Percentiles rank a stretch among this genome's conserved stretches.
These are phyloP conservation scores for Nitzschia inconspicua DNA, from an alignment of 108 stramenopile species.

Conservation along the genomic window DNA sequence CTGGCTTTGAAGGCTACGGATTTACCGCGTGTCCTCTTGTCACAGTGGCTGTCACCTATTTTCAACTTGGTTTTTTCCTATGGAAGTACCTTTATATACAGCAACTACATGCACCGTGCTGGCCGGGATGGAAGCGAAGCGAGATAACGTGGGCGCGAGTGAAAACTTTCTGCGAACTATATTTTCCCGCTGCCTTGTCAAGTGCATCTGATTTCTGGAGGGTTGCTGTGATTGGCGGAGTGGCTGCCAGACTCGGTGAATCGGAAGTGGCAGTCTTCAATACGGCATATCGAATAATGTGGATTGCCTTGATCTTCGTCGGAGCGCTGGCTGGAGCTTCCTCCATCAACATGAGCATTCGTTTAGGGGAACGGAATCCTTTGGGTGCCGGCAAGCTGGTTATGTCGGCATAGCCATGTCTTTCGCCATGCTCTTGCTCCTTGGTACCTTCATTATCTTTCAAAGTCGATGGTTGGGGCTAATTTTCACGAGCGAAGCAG, in stretches of 20 bases:
- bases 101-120: slow-evolving; percentile 41
- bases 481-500: slow-evolving; percentile 71
- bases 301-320: slow-evolving; percentile 77
- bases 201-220: slow-evolving; percentile 81
- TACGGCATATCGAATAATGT: slow-evolving; percentile 81
- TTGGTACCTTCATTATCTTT: slow-evolving; percentile 40
- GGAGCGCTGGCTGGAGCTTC: slow-evolving; percentile 55
- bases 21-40: slow-evolving; percentile 81
- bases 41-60: slow-evolving; percentile 58
- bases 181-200: slow-evolving; percentile 71
- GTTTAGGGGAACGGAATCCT: slow-evolving; percentile 48
- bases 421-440: slow-evolving; percentile 25
- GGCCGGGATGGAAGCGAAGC: slow-evolving; percentile 38
- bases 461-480: slow-evolving; percentile 52
- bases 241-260: slow-evolving; percentile 71
- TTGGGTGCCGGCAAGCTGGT: slow-evolving; percentile 60
- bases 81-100: slow-evolving; percentile 41
- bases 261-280: slow-evolving; percentile 80
- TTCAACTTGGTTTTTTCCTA: slow-evolving; percentile 43
- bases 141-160: slow-evolving; percentile 64
- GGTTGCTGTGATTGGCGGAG: slow-evolving; percentile 63
- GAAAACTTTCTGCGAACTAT: slow-evolving; percentile 53
- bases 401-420: slow-evolving; percentile 47
- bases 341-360: slow-evolving; percentile 43
- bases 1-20: slow-evolving; percentile 58